Conservation (phyloP, 371 early-diverging fungal genomes). For the Entomophthora muscae region DNA sequence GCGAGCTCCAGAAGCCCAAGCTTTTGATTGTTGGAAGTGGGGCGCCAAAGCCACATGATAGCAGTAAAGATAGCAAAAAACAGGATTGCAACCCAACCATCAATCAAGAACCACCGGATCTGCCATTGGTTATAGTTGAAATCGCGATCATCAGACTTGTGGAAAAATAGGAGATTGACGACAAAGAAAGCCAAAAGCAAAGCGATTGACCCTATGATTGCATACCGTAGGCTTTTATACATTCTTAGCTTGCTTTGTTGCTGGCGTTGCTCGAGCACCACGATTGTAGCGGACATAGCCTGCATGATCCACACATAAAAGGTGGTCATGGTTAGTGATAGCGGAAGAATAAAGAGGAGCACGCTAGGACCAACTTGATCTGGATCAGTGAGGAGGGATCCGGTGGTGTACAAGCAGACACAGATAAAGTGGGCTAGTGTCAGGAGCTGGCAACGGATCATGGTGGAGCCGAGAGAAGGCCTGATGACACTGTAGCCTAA, state of each 20-base stretch:
- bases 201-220: slow-evolving; percentile 54
- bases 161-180: slow-evolving; percentile 54
- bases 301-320: slow-evolving; percentile 83
- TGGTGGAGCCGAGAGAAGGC: slow-evolving; percentile 55
- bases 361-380: slow-evolving; percentile 51
- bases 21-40: slow-evolving; percentile 78
- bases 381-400: slow-evolving; percentile 53
- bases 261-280: slow-evolving; percentile 45
- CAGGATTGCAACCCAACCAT: slow-evolving; percentile 67
- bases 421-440: slow-evolving; percentile 68
- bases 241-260: slow-evolving; percentile 77
- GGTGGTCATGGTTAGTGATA: slow-evolving; percentile 72
- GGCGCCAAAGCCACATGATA: slow-evolving; percentile 79
- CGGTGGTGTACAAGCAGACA: slow-evolving; percentile 72
- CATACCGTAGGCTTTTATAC: slow-evolving; percentile 69
- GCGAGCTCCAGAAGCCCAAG: slow-evolving; percentile 32
- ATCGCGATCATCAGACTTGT: slow-evolving; percentile 31
- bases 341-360: slow-evolving; percentile 67
- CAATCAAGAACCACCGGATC: slow-evolving; percentile 78
- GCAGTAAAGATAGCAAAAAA: slow-evolving; percentile 62
- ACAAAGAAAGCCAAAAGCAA: slow-evolving; percentile 59
- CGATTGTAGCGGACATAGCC: slow-evolving; percentile 39
- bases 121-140: slow-evolving; percentile 71
- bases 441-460: slow-evolving; percentile 67
- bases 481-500: slow-evolving; percentile 91